phyloP scores from a whole-genome alignment of 192 early-diverging fungal species.

The Linnemannia exigua region DNA sequence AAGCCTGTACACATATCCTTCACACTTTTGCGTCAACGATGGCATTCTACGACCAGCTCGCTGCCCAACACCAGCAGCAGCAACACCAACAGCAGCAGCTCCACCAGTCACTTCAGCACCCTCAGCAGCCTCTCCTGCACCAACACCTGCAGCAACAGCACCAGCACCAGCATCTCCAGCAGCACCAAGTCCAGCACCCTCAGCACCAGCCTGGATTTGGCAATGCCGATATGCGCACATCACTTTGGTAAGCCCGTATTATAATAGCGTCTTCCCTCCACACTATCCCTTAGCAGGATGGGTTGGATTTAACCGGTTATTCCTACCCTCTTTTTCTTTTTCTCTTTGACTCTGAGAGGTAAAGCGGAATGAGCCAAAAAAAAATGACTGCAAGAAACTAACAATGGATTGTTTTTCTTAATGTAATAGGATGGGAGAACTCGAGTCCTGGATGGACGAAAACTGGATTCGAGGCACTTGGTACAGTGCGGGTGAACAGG shows the following conservation, averaged over 20 bases:
- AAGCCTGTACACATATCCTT: background rate
- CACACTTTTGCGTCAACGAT: constrained; percentile 10
- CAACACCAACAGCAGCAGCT: constrained; percentile 3
- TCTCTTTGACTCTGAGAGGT: background rate
- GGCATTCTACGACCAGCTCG: constrained; percentile 40
- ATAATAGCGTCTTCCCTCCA: background rate
- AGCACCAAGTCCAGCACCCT: constrained; percentile 20
- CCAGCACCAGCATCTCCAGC: background rate
- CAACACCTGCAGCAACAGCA: background rate
- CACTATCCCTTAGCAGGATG: background rate
- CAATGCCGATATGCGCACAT: constrained; percentile 27
- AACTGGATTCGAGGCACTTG: constrained; percentile 89
- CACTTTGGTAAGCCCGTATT: constrained; percentile 24
- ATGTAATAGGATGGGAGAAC: constrained; percentile 90
- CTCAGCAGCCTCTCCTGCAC: background rate
- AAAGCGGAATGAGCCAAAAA: background rate
- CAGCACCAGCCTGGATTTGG: constrained; percentile 23
- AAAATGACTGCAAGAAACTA: background rate
- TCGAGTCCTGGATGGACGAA: constrained; percentile 99
- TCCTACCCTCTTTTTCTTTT: background rate
- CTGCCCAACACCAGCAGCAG: constrained; percentile 39
- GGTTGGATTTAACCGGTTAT: background rate
- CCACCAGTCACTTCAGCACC: background rate
- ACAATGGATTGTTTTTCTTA: background rate
- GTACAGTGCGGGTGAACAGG: constrained; percentile 87